Percentiles rank a stretch among this genome's conserved stretches.
These are phyloP conservation scores for Penicillium lagena DNA, from an alignment of 495 filamentous ascomycete species.

Conservation along the genomic window DNA sequence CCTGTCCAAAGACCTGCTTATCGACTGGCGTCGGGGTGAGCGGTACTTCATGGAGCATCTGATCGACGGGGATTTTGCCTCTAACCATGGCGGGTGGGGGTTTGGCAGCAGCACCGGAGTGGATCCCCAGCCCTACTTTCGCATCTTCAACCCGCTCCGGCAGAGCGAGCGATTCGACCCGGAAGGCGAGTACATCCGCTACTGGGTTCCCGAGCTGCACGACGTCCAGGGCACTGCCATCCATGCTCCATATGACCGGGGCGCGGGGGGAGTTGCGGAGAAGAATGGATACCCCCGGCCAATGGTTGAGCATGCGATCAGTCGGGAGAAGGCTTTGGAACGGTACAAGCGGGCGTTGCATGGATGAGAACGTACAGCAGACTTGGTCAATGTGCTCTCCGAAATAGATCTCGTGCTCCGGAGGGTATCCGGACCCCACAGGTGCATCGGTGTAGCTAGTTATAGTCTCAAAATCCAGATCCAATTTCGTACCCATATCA, in stretches of 20 bases:
- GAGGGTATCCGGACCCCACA: no score
- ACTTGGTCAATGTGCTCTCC: no score
- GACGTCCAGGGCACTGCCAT: slow-evolving; percentile 56
- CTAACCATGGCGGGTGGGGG: slow-evolving; percentile 91
- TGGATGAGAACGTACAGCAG: not conserved
- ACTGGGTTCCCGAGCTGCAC: slow-evolving; percentile 57
- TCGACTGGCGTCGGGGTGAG: slow-evolving; percentile 91
- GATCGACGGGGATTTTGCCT: slow-evolving; percentile 88
- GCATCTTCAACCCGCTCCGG: slow-evolving; percentile 81
- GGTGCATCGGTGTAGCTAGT: no score
- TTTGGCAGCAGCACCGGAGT: slow-evolving; percentile 76
- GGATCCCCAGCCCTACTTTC: slow-evolving; percentile 88
- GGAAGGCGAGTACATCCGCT: slow-evolving; percentile 50
- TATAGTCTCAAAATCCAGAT: no score
- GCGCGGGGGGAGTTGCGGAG: slow-evolving; percentile 49
- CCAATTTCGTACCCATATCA: no score
- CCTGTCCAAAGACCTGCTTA: slow-evolving; percentile 74
- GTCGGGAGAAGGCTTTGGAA: slow-evolving; percentile 57
- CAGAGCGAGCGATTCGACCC: slow-evolving; percentile 78
- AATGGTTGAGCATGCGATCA: slow-evolving; percentile 67
- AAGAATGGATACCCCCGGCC: slow-evolving; percentile 67
- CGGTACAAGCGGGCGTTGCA: slow-evolving; percentile 61
- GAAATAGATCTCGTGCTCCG: no score
- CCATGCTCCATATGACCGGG: slow-evolving; percentile 72
- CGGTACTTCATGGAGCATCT: slow-evolving; percentile 82